These are phyloP conservation scores for Camelina hispida DNA, from an alignment of 345 rosid genomes.

Conservation along the genomic window DNA sequence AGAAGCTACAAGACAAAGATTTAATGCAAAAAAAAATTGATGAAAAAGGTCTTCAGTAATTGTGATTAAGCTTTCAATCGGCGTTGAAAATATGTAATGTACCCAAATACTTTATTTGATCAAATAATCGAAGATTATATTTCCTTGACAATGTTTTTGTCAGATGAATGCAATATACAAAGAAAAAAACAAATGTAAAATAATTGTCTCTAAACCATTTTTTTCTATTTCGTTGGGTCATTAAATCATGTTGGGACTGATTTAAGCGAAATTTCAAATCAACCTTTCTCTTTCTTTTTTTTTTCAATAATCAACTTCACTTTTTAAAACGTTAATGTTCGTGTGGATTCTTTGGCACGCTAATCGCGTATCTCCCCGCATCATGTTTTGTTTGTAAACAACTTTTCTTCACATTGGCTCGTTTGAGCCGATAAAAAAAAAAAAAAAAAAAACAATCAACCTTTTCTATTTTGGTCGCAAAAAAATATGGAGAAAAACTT, in stretches of 20 bases:
- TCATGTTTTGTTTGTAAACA: too few species aligned
- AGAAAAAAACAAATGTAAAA: neutral
- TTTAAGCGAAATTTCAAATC: neutral
- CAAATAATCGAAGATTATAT: neutral
- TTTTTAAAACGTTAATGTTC: too few species aligned
- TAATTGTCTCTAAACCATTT: neutral
- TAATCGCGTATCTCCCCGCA: too few species aligned
- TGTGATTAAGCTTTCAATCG: neutral
- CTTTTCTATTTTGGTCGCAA: too few species aligned
- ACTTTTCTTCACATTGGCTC: too few species aligned
- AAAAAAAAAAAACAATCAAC: too few species aligned
- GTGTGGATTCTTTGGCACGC: too few species aligned
- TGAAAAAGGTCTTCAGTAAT: neutral
- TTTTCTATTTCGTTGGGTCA: neutral
- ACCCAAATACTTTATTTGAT: neutral
- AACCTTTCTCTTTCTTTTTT: neutral
- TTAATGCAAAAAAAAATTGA: neutral
- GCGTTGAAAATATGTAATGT: neutral
- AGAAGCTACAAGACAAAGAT: neutral
- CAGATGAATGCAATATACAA: neutral
- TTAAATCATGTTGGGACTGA: neutral
- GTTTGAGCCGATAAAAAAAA: too few species aligned
- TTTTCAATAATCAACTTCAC: too few species aligned
- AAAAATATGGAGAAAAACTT: too few species aligned
- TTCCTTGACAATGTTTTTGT: neutral